Conservation (phyloP, 1,284 basidiomycete genomes). For the Caloboletus firmus region DNA sequence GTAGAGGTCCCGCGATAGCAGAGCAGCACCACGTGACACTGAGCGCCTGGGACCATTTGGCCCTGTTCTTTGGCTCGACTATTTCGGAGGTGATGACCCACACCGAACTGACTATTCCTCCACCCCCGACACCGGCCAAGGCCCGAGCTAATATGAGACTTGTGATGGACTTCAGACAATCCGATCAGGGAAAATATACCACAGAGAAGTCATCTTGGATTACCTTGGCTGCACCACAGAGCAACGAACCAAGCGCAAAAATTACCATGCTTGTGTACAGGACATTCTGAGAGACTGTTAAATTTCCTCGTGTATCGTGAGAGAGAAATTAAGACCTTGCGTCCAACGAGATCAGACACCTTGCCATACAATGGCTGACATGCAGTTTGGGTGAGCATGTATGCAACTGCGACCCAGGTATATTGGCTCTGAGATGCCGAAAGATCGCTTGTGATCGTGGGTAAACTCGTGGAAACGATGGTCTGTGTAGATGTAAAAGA, state of each 20-base stretch:
- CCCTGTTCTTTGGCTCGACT: conserved; percentile 62
- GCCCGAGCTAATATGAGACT: conserved; percentile 58
- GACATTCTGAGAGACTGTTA: conserved; percentile 46
- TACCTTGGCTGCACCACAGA: conserved; percentile 71
- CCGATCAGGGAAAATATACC: conserved; percentile 16
- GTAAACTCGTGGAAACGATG: conserved; percentile 77
- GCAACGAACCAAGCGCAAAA: conserved; percentile 68
- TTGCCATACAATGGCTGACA: conserved; percentile 78
- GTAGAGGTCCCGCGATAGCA: conserved; percentile 72
- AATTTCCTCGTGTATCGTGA: neutral
- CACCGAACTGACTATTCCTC: conserved; percentile 77
- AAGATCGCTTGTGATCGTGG: conserved; percentile 70
- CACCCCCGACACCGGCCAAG: conserved; percentile 71
- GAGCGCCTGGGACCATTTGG: conserved; percentile 79
- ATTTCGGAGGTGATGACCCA: conserved; percentile 83
- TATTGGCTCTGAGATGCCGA: conserved; percentile 66
- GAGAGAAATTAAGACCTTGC: conserved; percentile 51
- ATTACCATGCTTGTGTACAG: conserved; percentile 67
- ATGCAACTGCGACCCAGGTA: conserved; percentile 81
- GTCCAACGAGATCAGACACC: conserved; percentile 73
- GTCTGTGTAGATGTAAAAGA: conserved; percentile 48
- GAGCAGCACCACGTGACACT: conserved; percentile 82
- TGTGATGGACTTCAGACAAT: conserved; percentile 50
- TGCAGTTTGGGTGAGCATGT: conserved; percentile 80
- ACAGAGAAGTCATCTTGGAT: conserved; percentile 16